A percentile compares a stretch with the other conserved stretches of the same genome.
Conservation (phyloP, 257 asterid species). For the Nicotiana otophora region DNA sequence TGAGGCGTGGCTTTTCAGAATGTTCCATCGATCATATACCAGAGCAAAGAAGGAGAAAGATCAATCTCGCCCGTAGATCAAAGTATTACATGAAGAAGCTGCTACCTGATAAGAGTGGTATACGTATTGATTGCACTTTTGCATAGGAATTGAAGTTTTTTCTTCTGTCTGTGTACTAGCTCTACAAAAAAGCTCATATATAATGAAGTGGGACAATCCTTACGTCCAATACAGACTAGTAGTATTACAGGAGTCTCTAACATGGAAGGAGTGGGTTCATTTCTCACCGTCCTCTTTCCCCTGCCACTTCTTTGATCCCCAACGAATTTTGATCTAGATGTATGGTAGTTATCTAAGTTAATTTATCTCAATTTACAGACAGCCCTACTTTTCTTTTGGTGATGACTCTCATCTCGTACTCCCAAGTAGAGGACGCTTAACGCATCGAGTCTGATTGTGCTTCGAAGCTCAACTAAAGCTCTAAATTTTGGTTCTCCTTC, state of each 20-base stretch:
- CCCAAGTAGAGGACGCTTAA: background rate
- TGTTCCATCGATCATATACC: slow-evolving; percentile 73
- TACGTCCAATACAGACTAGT: background rate
- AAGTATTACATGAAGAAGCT: slow-evolving; percentile 84
- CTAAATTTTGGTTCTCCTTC: background rate
- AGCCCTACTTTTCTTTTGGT: too few relatives aligned
- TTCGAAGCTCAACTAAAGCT: background rate
- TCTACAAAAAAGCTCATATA: background rate
- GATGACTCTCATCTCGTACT: background rate
- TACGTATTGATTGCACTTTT: slow-evolving; percentile 42
- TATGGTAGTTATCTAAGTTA: background rate
- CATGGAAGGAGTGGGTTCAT: background rate
- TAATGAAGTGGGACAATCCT: background rate
- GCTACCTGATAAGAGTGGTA: slow-evolving; percentile 70
- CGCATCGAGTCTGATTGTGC: background rate
- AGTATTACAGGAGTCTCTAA: background rate
- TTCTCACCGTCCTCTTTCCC: background rate
- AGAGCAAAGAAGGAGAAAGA: slow-evolving; percentile 61
- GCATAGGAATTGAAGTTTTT: slow-evolving; percentile 16
- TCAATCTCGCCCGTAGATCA: slow-evolving; percentile 68
- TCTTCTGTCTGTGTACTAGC: background rate
- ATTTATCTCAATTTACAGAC: background rate
- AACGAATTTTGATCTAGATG: background rate
- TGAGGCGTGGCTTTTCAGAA: slow-evolving; percentile 86
- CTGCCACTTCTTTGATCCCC: background rate